A percentile compares a stretch with the other conserved stretches of the same genome.
Evolutionary conservation across 2,329 filamentous ascomycete genomes (phyloP).

Genomic region (Helotiales sp.): DNA sequence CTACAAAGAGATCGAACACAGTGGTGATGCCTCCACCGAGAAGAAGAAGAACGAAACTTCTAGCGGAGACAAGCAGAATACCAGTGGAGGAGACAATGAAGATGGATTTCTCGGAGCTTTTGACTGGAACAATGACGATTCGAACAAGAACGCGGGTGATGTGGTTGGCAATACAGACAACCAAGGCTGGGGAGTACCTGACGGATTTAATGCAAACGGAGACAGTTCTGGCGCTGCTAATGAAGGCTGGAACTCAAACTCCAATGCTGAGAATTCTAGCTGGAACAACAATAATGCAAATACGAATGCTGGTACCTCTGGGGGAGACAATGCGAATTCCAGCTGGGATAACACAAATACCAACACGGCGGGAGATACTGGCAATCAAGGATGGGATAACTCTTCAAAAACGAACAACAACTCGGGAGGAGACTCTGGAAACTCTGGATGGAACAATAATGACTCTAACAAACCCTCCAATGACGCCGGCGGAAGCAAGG

Average conservation of each 20-base stretch:
- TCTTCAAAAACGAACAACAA: not conserved
- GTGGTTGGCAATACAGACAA: not conserved
- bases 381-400: not conserved
- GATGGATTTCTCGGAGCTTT: not conserved
- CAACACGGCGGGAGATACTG: not conserved
- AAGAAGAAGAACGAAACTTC: not conserved
- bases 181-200: not conserved
- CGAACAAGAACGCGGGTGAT: not conserved
- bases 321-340: not conserved
- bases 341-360: slow-evolving; percentile 3
- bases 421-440: not conserved
- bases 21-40: not conserved
- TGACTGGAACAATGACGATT: not conserved
- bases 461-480: not conserved
- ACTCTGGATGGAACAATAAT: not conserved
- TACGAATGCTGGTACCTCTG: not conserved
- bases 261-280: not conserved
- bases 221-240: not conserved
- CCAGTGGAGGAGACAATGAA: not conserved
- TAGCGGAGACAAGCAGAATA: not conserved
- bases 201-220: not conserved
- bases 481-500: not conserved
- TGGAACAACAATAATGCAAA: not conserved
- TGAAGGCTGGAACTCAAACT: not conserved
- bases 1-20: not conserved